Evolutionary conservation across 352 stramenopile species (phyloP).

Genomic region (Globisporangium abappressorium): DNA sequence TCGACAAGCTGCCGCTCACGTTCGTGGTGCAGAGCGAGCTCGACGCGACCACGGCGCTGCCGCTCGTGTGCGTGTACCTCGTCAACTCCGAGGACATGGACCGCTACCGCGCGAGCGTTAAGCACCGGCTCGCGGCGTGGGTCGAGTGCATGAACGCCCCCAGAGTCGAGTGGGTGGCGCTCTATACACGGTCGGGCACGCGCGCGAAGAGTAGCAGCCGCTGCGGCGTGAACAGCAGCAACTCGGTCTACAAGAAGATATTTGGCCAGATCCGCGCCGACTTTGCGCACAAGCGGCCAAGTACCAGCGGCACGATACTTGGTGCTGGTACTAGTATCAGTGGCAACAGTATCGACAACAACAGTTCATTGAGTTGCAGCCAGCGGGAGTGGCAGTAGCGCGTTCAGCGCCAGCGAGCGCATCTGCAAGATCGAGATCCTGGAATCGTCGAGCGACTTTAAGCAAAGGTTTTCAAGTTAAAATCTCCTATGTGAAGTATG

Average conservation of each 20-base stretch:
- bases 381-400: neutral
- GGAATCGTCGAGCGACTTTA: conserved; percentile 18
- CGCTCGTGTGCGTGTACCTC: conserved; percentile 69
- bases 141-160: conserved; percentile 67
- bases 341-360: neutral
- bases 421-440: conserved; percentile 86
- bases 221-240: conserved; percentile 20
- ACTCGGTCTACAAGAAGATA: conserved; percentile 73
- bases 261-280: conserved; percentile 68
- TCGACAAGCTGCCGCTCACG: conserved; percentile 38
- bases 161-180: conserved; percentile 71
- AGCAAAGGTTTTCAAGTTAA: no score
- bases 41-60: conserved; percentile 19
- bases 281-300: conserved; percentile 48
- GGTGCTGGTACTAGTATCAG: neutral
- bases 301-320: conserved; percentile 13
- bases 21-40: conserved; percentile 33
- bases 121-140: conserved; percentile 50
- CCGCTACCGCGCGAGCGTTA: conserved; percentile 53
- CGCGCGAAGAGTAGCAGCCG: conserved; percentile 44
- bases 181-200: conserved; percentile 82
- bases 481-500: no score
- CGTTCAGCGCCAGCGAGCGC: conserved; percentile 30
- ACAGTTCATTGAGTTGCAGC: conserved; percentile 5
- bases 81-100: conserved; percentile 85